Conservation (phyloP, 2,329 filamentous ascomycete genomes). For the Colletotrichum orchidophilum region DNA sequence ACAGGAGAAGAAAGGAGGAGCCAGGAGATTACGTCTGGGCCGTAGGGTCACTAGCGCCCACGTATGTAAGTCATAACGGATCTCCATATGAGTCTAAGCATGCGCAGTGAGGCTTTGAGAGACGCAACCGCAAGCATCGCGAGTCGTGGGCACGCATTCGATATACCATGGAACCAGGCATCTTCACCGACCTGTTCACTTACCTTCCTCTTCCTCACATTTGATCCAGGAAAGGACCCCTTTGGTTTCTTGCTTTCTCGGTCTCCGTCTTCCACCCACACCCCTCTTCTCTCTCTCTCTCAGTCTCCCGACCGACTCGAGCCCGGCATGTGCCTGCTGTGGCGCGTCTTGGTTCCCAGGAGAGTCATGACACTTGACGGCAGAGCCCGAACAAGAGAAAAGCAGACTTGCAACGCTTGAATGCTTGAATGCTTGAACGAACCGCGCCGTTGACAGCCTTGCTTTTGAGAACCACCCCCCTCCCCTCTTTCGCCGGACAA, state of each 20-base stretch:
- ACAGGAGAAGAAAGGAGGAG: constrained; percentile 10
- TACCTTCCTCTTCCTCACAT: constrained; percentile 26
- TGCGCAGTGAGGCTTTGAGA: constrained; percentile 29
- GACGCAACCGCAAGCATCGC: constrained; percentile 27
- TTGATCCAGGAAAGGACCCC: neutral
- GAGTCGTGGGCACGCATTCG: constrained; percentile 28
- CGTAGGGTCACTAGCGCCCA: constrained; percentile 29
- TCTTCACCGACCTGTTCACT: constrained; percentile 11
- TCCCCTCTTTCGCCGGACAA: constrained; percentile 6
- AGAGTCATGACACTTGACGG: constrained; percentile 31
- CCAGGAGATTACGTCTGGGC: constrained; percentile 29
- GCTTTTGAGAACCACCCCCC: constrained; percentile 10
- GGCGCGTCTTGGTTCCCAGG: constrained; percentile 11
- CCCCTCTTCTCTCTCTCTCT: neutral
- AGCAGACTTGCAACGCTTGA: neutral
- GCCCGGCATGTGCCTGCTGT: constrained; percentile 8
- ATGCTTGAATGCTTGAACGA: constrained; percentile 31
- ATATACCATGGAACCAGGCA: constrained; percentile 13
- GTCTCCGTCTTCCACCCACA: neutral
- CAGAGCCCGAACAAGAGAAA: constrained; percentile 19
- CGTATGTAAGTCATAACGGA: constrained; percentile 34
- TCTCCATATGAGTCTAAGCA: constrained; percentile 31
- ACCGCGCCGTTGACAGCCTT: constrained; percentile 25
- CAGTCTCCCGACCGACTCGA: neutral
- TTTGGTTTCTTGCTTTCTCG: neutral